Conservation (phyloP, 1,139 yeast species). For the Saccharomyces hybrid region DNA sequence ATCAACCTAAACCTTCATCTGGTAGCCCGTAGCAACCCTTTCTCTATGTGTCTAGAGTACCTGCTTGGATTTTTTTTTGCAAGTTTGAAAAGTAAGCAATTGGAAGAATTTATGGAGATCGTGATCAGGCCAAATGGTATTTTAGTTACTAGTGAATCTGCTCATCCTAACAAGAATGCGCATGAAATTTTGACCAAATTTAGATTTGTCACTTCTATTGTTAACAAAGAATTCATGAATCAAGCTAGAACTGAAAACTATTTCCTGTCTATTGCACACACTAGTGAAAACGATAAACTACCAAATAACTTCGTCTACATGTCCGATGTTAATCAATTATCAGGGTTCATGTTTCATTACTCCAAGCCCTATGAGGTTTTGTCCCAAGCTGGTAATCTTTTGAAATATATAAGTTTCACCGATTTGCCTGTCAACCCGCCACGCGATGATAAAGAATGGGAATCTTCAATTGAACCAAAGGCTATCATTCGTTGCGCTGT, state of each 20-base stretch:
- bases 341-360: constrained; percentile 51
- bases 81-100: constrained; percentile 34
- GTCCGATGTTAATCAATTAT: constrained; percentile 82
- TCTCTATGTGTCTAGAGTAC: constrained; percentile 42
- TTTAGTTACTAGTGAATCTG: constrained; percentile 40
- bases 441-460: constrained; percentile 32
- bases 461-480: constrained; percentile 42
- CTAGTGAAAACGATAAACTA: constrained; percentile 56
- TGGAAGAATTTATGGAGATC: constrained; percentile 57
- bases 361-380: constrained; percentile 42
- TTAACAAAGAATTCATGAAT: constrained; percentile 79
- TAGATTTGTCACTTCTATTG: constrained; percentile 75
- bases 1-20: constrained; percentile 55
- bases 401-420: constrained; percentile 68
- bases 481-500: constrained; percentile 25
- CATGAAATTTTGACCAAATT: constrained; percentile 22
- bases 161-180: constrained; percentile 16
- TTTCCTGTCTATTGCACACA: constrained; percentile 75
- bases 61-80: constrained; percentile 48
- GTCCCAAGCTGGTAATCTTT: constrained; percentile 41
- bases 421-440: constrained; percentile 77
- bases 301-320: constrained; percentile 76
- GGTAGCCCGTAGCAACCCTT: constrained; percentile 72
- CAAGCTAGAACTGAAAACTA: constrained; percentile 67
- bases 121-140: constrained; percentile 52